Evolutionary conservation across 192 early-diverging fungal genomes (phyloP).

Genomic region (Backusella macrospora): DNA sequence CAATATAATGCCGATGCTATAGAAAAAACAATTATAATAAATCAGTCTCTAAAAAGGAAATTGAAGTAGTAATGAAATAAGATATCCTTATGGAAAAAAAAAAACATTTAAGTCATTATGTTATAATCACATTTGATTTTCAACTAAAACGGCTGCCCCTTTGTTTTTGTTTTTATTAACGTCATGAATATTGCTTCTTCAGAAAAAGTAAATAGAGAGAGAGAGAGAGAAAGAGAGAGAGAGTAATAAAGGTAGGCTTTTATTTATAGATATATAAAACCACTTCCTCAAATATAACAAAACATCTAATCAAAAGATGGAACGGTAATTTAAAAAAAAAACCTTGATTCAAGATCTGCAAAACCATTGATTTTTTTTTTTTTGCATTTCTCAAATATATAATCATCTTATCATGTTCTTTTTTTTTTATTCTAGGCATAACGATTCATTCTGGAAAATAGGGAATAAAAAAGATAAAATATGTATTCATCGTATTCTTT

Average conservation of each 20-base stretch:
- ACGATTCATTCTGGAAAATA: too few relatives aligned
- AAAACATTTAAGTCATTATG: slow-evolving; percentile 9
- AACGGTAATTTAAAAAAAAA: background rate
- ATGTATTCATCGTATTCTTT: too few relatives aligned
- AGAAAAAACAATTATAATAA: background rate
- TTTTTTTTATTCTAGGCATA: too few relatives aligned
- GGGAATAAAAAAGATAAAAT: too few relatives aligned
- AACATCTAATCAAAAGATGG: background rate
- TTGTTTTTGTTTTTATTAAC: background rate
- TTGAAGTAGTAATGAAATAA: background rate
- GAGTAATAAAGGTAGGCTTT: background rate
- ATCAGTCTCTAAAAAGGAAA: background rate
- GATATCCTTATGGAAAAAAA: background rate
- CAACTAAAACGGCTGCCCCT: background rate
- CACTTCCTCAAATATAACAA: background rate
- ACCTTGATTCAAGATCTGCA: slow-evolving; percentile 1
- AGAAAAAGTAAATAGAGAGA: too few relatives aligned
- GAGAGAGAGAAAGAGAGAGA: too few relatives aligned
- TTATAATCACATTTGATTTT: background rate
- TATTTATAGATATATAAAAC: background rate
- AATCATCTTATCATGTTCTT: too few relatives aligned
- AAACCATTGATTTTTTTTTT: background rate
- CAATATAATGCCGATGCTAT: background rate
- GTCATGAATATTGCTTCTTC: background rate
- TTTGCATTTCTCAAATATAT: background rate